A percentile compares a stretch with the other conserved stretches of the same genome.
Conservation (phyloP, 306 rosid genomes). For the Cucumis cinereus region DNA sequence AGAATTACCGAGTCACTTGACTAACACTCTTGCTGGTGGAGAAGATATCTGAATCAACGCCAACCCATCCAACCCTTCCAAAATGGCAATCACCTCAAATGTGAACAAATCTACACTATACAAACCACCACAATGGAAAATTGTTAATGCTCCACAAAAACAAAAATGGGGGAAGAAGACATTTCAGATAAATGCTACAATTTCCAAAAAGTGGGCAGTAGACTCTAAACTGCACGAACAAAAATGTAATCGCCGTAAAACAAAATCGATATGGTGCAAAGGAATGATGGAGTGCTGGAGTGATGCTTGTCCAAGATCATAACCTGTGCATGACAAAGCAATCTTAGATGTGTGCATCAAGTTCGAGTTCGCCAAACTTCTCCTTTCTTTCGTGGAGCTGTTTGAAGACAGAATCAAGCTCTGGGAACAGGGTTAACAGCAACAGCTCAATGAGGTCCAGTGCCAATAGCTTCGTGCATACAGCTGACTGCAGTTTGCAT, state of each 20-base stretch:
- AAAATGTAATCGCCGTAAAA: not conserved
- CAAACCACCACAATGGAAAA: not conserved
- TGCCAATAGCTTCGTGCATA: constrained; percentile 74
- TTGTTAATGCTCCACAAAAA: not conserved
- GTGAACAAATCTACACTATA: not conserved
- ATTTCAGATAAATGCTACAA: not conserved
- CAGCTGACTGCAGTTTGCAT: constrained; percentile 53
- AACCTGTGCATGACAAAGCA: not conserved
- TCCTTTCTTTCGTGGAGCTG: constrained; percentile 68
- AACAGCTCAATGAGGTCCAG: constrained; percentile 76
- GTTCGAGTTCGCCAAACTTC: constrained; percentile 51
- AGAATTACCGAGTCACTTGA: no score
- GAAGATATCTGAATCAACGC: not conserved
- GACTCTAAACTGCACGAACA: not conserved
- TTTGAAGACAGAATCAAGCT: constrained; percentile 49
- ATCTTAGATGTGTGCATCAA: constrained; percentile 16
- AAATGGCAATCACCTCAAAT: not conserved
- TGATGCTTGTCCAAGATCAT: not conserved
- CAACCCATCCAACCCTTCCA: not conserved
- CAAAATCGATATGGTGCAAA: not conserved
- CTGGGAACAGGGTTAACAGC: constrained; percentile 65
- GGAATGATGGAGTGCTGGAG: not conserved
- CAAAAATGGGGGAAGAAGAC: not conserved
- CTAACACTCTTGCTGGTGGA: no score
- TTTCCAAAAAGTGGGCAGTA: not conserved